Evolutionary conservation across 169 alveolate species (phyloP).

Genomic region (Cryptosporidium canis): DNA sequence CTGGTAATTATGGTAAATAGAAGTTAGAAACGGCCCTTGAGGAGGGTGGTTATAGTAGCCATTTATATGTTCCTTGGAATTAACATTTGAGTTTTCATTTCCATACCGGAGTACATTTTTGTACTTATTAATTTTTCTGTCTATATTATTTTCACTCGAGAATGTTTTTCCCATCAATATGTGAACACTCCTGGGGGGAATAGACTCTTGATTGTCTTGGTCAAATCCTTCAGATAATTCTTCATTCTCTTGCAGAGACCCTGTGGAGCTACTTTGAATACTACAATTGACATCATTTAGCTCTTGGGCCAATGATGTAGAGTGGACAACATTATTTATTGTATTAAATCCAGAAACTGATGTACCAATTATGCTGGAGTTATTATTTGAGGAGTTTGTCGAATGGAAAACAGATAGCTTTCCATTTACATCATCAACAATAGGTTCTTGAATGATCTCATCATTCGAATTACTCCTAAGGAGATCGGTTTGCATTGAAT

Average conservation of each 20-base stretch:
- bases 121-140: not conserved
- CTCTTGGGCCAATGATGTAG: slow-evolving; percentile 56
- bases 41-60: not conserved
- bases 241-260: not conserved
- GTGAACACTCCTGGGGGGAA: slow-evolving; percentile 70
- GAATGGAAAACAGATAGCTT: not conserved
- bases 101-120: not conserved
- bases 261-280: not conserved
- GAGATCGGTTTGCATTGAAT: slow-evolving; percentile 63
- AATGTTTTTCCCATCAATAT: slow-evolving; percentile 61
- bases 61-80: not conserved
- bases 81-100: not conserved
- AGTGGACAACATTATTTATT: not conserved
- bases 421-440: not conserved
- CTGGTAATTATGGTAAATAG: not conserved
- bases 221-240: not conserved
- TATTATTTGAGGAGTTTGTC: not conserved
- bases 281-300: slow-evolving; percentile 12
- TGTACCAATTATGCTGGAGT: not conserved
- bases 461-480: not conserved
- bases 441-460: not conserved
- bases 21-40: not conserved
- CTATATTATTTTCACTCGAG: slow-evolving; percentile 20
- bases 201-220: not conserved
- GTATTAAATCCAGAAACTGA: not conserved